Evolutionary conservation across 768 basidiomycete species (phyloP).

Genomic region (Hypsizygus marmoreus): DNA sequence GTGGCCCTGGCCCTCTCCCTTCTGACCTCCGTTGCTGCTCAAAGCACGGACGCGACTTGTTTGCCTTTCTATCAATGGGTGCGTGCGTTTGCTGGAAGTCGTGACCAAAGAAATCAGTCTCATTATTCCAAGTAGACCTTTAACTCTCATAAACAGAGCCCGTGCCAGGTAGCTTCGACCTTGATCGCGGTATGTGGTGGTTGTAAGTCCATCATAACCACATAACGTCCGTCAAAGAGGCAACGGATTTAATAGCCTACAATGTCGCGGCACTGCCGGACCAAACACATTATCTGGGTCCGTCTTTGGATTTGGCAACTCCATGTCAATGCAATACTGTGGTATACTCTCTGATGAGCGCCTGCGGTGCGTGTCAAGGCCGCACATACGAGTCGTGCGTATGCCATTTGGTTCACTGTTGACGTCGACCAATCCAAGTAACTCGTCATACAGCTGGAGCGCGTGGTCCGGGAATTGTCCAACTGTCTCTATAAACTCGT

Average conservation of each 20-base stretch:
- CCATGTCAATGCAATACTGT: conserved; percentile 58
- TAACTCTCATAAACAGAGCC: conserved; percentile 49
- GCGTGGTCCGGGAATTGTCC: conserved; percentile 52
- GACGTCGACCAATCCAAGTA: conserved; percentile 4
- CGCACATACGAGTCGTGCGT: conserved; percentile 37
- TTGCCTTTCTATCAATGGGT: conserved; percentile 46
- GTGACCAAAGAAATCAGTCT: background rate
- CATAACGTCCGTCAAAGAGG: too few species aligned
- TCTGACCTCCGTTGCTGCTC: conserved; percentile 24
- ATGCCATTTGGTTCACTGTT: conserved; percentile 16
- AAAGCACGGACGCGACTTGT: conserved; percentile 41
- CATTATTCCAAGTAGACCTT: conserved; percentile 29
- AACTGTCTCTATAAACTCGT: conserved; percentile 30
- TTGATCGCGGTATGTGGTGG: conserved; percentile 43
- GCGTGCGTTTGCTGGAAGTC: conserved; percentile 4
- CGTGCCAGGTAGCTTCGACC: conserved; percentile 46
- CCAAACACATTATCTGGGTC: conserved; percentile 40
- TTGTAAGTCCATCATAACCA: conserved; percentile 33
- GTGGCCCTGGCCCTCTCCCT: conserved; percentile 22
- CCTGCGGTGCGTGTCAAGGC: conserved; percentile 60
- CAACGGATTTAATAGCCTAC: too few species aligned
- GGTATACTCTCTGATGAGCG: conserved; percentile 55
- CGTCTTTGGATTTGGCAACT: conserved; percentile 36
- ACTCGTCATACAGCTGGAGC: conserved; percentile 45
- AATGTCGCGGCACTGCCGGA: conserved; percentile 32